These are phyloP conservation scores for Starmerella scarabaei DNA, from an alignment of 805 yeast species.

Conservation along the genomic window DNA sequence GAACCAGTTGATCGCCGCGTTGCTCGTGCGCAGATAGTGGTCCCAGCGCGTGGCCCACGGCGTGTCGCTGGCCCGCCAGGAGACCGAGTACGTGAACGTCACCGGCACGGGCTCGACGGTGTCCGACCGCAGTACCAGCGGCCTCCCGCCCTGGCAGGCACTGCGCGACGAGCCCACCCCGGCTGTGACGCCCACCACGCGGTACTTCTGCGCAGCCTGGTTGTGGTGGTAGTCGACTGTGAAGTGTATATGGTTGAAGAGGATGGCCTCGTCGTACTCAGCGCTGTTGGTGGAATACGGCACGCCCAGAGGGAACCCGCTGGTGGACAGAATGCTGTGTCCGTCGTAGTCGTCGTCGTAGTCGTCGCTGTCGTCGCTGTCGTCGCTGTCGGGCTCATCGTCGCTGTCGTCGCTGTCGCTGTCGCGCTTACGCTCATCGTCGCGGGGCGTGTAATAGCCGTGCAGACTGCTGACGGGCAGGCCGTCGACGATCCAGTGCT, in stretches of 20 bases:
- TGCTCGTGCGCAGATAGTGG: slow-evolving; percentile 71
- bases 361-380: background rate
- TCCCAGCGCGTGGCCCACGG: slow-evolving; percentile 99
- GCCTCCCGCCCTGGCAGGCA: no score
- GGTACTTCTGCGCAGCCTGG: slow-evolving; percentile 49
- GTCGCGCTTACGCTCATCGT: slow-evolving; percentile 23
- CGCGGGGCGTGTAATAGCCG: slow-evolving; percentile 42
- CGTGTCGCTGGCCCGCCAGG: slow-evolving; percentile 54
- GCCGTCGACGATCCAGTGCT: slow-evolving; percentile 92
- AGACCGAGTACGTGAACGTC: slow-evolving; percentile 73
- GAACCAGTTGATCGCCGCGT: slow-evolving; percentile 92
- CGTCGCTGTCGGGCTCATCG: slow-evolving; percentile 6
- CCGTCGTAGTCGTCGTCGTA: slow-evolving; percentile 26
- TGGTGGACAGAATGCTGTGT: slow-evolving; percentile 72
- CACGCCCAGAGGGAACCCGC: slow-evolving; percentile 16
- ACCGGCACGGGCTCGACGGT: slow-evolving; percentile 38
- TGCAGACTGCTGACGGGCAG: slow-evolving; percentile 78
- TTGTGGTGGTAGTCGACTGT: slow-evolving; percentile 63
- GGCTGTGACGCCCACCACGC: slow-evolving; percentile 86
- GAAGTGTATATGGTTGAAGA: slow-evolving; percentile 73
- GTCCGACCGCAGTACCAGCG: slow-evolving; percentile 27
- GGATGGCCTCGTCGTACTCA: slow-evolving; percentile 16
- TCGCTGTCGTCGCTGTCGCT: slow-evolving; percentile 27
- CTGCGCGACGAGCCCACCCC: slow-evolving; percentile 48
- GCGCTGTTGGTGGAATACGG: slow-evolving; percentile 54